Evolutionary conservation across 441 rosid species (phyloP), one percentile per base, ranked within the genome.

Genomic region (Geranium incanum): DNA sequence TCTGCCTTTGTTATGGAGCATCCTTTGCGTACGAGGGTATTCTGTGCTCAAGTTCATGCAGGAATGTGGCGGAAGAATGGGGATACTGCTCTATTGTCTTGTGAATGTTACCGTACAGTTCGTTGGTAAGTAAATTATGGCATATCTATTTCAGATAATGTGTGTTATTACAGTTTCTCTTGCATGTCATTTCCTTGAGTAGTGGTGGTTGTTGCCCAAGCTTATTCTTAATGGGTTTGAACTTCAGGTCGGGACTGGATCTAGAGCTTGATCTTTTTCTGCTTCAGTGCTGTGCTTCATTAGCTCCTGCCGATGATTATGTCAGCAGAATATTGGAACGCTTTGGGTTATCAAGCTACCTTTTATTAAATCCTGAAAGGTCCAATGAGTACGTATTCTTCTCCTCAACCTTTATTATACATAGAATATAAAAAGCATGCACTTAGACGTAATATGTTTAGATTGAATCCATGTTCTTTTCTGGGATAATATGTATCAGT

Each of bases 1-100:
- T 85, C 98, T 67, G 95, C 92, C 13, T 86, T 84, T 73, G 74
- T 87, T 72, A 91, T 93, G 98, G 99, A 93, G 85, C 95, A 93
- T 84, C 94, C 95, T 71, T 78, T 95, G 67, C 95, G 92, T 68
- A 83, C 86, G 74, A 89, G 97, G 88, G 99, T 88, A 36, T 95
- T 95, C 72, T 91, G 93, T 83, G 90, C 99, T 36, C 86, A 95
- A 77, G 92, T 95, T 78, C 87, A 79, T 73, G 93, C 97, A 78
- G 97, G 97, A 80, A 91, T 93, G 98, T 95, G 99, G 99, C 88
- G 81, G 77, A 95, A 83, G 90, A 93, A 95, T 80, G 97, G 88
- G 63, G 98, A 95, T 78, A 78, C 88, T 80, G 93, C 97, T 62
- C 18, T 85, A 75, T 77, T 89, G 75, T 83, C 89, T 75, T 82